Conservation (phyloP, 768 basidiomycete species). For the Boletellus sp. region DNA sequence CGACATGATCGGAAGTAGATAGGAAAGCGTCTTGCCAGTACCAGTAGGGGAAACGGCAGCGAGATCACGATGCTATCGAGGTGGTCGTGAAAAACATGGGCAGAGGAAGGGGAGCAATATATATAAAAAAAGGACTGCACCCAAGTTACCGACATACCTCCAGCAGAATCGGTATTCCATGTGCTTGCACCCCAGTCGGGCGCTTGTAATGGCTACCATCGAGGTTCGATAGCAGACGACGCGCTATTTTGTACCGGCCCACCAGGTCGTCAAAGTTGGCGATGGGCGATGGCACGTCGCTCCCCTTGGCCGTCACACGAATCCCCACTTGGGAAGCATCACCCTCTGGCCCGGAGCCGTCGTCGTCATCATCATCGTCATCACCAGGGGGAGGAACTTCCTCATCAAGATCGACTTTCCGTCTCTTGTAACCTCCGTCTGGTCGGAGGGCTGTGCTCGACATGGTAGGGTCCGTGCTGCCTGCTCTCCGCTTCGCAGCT, state of each 20-base stretch:
- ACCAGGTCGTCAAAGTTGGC: slow-evolving; percentile 57
- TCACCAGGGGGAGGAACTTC: too few species aligned
- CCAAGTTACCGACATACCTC: slow-evolving; percentile 46
- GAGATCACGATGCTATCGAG: slow-evolving; percentile 68
- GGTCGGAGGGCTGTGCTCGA: slow-evolving; percentile 9
- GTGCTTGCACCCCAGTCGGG: slow-evolving; percentile 81
- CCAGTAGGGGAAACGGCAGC: slow-evolving; percentile 97
- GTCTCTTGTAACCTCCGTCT: slow-evolving; percentile 25
- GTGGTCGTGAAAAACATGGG: neutral
- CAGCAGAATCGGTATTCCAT: slow-evolving; percentile 75
- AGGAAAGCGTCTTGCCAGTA: slow-evolving; percentile 94
- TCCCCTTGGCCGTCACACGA: slow-evolving; percentile 73
- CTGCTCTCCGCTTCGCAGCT: slow-evolving; percentile 48
- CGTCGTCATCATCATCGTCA: slow-evolving; percentile 10
- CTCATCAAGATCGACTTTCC: slow-evolving; percentile 25
- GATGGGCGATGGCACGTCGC: slow-evolving; percentile 57
- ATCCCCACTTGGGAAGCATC: slow-evolving; percentile 41
- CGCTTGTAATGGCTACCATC: slow-evolving; percentile 51
- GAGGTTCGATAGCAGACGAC: slow-evolving; percentile 64
- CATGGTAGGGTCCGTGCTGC: slow-evolving; percentile 12
- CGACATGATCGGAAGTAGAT: slow-evolving; percentile 79
- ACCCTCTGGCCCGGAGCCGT: slow-evolving; percentile 20
- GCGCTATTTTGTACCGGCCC: slow-evolving; percentile 54
- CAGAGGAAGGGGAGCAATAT: neutral
- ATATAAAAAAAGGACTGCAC: neutral